Evolutionary conservation across 75 land plant species (phyloP).

Genomic region (Pinus tabuliformis): DNA sequence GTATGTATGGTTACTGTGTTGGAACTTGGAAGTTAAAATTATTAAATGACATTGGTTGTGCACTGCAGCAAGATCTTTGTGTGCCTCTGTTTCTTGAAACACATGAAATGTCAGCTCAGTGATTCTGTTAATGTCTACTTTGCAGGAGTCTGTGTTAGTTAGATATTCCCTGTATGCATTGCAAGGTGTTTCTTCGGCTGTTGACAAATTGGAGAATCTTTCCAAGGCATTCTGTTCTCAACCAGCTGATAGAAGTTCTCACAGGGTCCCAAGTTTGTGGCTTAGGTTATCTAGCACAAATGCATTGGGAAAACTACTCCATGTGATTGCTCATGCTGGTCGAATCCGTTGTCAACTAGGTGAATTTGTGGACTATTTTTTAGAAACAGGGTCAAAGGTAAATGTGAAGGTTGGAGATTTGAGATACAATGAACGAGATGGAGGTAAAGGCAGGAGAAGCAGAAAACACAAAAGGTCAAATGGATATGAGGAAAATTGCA

Average conservation of each 20-base stretch:
- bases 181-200: slow-evolving; percentile 71
- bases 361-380: slow-evolving; percentile 68
- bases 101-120: neutral
- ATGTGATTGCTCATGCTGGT: slow-evolving; percentile 58
- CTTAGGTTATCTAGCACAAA: slow-evolving; percentile 60
- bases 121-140: neutral
- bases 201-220: slow-evolving; percentile 49
- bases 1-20: neutral
- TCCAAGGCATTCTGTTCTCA: slow-evolving; percentile 45
- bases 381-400: slow-evolving; percentile 8
- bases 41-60: neutral
- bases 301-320: slow-evolving; percentile 71
- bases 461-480: neutral
- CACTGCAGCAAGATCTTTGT: neutral
- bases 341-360: slow-evolving; percentile 53
- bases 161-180: slow-evolving; percentile 67
- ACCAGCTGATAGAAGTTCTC: slow-evolving; percentile 72
- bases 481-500: neutral
- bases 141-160: slow-evolving; percentile 76
- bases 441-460: slow-evolving; percentile 5
- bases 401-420: slow-evolving; percentile 11
- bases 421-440: slow-evolving; percentile 2
- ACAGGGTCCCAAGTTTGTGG: slow-evolving; percentile 72
- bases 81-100: neutral
- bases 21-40: neutral